phyloP scores from a whole-genome alignment of 2,329 filamentous ascomycete species.

The Talaromyces sp. region DNA sequence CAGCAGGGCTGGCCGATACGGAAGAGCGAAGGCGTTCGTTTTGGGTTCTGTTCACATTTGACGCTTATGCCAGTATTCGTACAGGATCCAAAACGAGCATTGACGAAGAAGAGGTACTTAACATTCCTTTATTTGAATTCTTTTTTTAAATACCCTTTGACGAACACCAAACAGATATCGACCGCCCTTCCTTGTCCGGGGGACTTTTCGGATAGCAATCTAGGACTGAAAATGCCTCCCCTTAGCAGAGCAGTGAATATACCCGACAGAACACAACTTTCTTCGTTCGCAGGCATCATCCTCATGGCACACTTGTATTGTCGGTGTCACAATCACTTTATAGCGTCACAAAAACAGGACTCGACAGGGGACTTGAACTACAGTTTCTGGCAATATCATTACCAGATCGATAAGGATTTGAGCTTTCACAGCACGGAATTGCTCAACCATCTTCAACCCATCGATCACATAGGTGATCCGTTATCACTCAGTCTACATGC shows the following conservation, averaged over 20 bases:
- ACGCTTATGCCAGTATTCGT: slow-evolving; percentile 2
- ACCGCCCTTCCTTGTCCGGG: not conserved
- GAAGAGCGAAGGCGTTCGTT: not conserved
- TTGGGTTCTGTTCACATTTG: not conserved
- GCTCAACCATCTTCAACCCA: not conserved
- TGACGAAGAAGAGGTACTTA: not conserved
- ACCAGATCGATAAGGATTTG: not conserved
- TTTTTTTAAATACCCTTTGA: not conserved
- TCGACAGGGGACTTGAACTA: not conserved
- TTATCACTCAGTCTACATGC: not conserved
- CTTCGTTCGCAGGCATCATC: not conserved
- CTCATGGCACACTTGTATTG: not conserved
- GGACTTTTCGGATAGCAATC: not conserved
- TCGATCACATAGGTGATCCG: not conserved
- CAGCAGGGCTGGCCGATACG: not conserved
- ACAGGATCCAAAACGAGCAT: not conserved
- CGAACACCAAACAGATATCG: not conserved
- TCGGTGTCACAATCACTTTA: not conserved
- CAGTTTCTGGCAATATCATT: slow-evolving; percentile 3
- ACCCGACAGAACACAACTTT: not conserved
- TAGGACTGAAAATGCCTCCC: not conserved
- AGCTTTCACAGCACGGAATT: not conserved
- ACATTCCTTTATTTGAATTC: not conserved
- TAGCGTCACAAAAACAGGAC: not conserved
- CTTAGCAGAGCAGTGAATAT: not conserved